Conservation (phyloP, 176 grass and related monocot genomes). For the Zea mays region Zm-B73-REFERENCE-NAM-5.0 NC_050097.1:15773001-15773500, state of each 20-base stretch:
- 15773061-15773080: neutral
- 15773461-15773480: no score
- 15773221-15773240: neutral
- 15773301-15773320: no score
- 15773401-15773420: no score
- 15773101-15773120: neutral
- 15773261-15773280: no score
- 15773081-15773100: neutral
- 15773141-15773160: neutral
- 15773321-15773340: no score
- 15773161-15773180: neutral
- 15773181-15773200: neutral
- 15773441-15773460: no score
- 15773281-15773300: neutral
- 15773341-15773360: no score
- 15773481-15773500: no score
- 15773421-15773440: no score
- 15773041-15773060: neutral
- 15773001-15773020: neutral
- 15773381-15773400: no score
- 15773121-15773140: neutral
- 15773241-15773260: neutral
- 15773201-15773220: neutral
- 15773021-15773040: constrained; percentile 6
- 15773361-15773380: no score